Evolutionary conservation across 768 basidiomycete species (phyloP).

Genomic region (Calocybe indica): DNA sequence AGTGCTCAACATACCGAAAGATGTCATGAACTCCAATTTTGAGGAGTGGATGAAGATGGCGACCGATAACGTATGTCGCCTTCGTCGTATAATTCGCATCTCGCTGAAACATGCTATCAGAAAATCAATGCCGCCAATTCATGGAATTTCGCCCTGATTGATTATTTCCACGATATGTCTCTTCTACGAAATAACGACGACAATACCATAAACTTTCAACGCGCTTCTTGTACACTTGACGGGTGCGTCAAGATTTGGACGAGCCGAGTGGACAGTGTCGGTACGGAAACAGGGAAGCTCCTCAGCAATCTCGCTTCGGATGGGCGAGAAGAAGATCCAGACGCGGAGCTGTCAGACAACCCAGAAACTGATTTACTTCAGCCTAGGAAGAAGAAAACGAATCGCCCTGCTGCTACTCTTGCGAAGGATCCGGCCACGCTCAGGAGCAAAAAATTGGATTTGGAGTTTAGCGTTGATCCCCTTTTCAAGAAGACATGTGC

Average conservation of each 20-base stretch:
- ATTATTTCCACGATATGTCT: constrained; percentile 99
- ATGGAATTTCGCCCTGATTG: constrained; percentile 96
- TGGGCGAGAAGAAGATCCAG: constrained; percentile 47
- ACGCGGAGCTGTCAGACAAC: constrained; percentile 60
- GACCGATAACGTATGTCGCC: constrained; percentile 82
- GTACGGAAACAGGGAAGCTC: constrained; percentile 93
- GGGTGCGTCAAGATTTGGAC: constrained; percentile 99
- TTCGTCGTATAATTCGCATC: constrained; percentile 3
- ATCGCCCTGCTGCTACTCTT: constrained; percentile 78
- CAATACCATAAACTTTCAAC: constrained; percentile 98
- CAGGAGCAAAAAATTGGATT: constrained; percentile 86
- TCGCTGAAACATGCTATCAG: constrained; percentile 34
- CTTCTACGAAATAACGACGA: constrained; percentile 88
- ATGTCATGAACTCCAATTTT: constrained; percentile 89
- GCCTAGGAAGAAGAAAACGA: constrained; percentile 56
- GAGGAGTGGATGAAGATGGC: constrained; percentile 99
- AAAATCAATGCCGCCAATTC: constrained; percentile 99
- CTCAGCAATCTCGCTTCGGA: constrained; percentile 78
- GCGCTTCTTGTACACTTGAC: constrained; percentile 94
- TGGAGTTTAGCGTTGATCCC: constrained; percentile 95
- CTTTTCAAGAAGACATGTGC: constrained; percentile 97
- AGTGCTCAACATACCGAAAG: constrained; percentile 56
- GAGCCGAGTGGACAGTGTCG: constrained; percentile 92
- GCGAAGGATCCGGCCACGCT: constrained; percentile 80
- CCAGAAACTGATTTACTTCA: constrained; percentile 63